phyloP scores from a whole-genome alignment of 2,329 filamentous ascomycete genomes.

The Akanthomyces uredinophilus region DNA sequence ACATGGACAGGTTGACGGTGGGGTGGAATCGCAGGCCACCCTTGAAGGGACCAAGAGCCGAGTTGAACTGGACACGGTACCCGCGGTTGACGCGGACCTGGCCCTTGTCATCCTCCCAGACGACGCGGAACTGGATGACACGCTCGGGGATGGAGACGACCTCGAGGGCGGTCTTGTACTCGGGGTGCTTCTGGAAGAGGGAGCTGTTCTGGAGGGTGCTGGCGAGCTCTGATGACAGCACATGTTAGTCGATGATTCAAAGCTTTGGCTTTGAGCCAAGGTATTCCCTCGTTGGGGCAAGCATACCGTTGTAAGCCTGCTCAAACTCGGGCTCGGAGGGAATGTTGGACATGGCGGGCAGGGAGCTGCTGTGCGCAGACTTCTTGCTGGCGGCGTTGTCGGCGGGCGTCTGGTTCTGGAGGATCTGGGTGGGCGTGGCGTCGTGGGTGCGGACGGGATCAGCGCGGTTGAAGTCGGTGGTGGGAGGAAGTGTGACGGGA shows the following conservation, averaged over 20 bases:
- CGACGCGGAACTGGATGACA: constrained; percentile 92
- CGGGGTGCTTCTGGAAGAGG: constrained; percentile 89
- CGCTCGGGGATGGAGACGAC: constrained; percentile 91
- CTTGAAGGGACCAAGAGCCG: constrained; percentile 95
- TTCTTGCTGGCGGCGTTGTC: constrained; percentile 11
- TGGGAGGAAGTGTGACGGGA: constrained; percentile 12
- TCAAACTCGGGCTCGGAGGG: constrained; percentile 92
- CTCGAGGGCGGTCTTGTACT: constrained; percentile 86
- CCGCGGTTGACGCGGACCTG: constrained; percentile 87
- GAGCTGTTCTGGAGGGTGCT: constrained; percentile 91
- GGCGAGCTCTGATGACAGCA: constrained; percentile 65
- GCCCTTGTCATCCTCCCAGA: constrained; percentile 94
- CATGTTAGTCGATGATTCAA: not conserved
- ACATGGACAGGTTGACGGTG: constrained; percentile 69
- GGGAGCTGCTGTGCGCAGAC: constrained; percentile 11
- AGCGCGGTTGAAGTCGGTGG: constrained; percentile 1
- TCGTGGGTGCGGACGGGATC: constrained; percentile 7
- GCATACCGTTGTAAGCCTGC: constrained; percentile 88
- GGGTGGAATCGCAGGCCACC: constrained; percentile 94
- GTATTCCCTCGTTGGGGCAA: not conserved
- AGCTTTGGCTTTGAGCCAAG: not conserved
- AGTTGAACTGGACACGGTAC: constrained; percentile 98
- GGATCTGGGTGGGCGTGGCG: constrained; percentile 10
- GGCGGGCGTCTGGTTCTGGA: constrained; percentile 11
- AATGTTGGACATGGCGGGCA: constrained; percentile 67